phyloP scores from a whole-genome alignment of 352 stramenopile species.

The Peronospora tabacina region DNA sequence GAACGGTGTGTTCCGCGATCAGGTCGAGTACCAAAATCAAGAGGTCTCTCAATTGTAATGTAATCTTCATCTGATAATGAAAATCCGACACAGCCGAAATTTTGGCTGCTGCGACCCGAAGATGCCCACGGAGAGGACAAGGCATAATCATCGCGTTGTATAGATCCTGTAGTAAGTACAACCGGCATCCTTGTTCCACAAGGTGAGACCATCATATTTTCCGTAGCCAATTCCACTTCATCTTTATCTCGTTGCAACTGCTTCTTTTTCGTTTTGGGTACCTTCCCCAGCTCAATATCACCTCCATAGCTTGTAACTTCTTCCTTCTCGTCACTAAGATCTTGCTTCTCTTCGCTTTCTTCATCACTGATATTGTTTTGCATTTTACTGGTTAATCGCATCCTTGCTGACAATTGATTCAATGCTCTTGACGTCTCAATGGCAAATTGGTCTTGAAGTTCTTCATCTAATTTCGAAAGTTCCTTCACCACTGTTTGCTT shows the following conservation, averaged over 20 bases:
- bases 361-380: conserved; percentile 17
- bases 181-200: conserved; percentile 27
- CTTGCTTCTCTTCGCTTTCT: conserved; percentile 21
- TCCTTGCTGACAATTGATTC: conserved; percentile 18
- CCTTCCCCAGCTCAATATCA: conserved; percentile 13
- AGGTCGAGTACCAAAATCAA: conserved; percentile 22
- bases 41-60: conserved; percentile 44
- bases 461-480: conserved; percentile 25
- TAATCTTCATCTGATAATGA: conserved; percentile 69
- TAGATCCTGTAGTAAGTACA: conserved; percentile 32
- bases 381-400: conserved; percentile 19
- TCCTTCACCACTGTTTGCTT: conserved; percentile 40
- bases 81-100: conserved; percentile 27
- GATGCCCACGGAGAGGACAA: conserved; percentile 40
- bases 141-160: conserved; percentile 36
- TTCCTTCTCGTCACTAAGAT: conserved; percentile 14
- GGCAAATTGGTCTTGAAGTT: conserved; percentile 36
- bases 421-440: conserved; percentile 40
- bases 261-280: conserved; percentile 17
- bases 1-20: conserved; percentile 13
- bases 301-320: conserved; percentile 7
- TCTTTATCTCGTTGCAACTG: conserved; percentile 11
- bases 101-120: conserved; percentile 11
- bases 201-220: conserved; percentile 23
- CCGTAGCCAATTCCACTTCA: conserved; percentile 5